Percentiles rank a stretch among this genome's conserved stretches.
Evolutionary conservation across 2,329 filamentous ascomycete species (phyloP).

Genomic region (Aspergillus chevalieri): DNA sequence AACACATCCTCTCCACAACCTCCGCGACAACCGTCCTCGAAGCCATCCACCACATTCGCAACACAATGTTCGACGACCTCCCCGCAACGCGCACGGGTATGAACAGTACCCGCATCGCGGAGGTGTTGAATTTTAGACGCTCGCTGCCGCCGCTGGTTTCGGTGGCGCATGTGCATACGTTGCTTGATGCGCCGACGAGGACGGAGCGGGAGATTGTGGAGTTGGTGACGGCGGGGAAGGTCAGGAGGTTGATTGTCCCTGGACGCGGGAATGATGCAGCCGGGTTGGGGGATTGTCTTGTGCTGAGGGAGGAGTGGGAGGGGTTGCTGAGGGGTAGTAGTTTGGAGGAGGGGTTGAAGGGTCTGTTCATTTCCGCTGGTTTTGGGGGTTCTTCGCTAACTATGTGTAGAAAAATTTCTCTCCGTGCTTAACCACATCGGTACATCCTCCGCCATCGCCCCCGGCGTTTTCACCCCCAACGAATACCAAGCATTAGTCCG

Average conservation of each 20-base stretch:
- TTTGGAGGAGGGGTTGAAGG: constrained; percentile 31
- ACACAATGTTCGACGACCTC: constrained; percentile 51
- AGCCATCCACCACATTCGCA: constrained; percentile 48
- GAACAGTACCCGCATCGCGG: constrained; percentile 55
- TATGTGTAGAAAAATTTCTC: constrained; percentile 44
- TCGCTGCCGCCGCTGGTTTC: constrained; percentile 54
- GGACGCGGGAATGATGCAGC: constrained; percentile 52
- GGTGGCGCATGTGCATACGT: constrained; percentile 55
- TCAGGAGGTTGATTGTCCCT: constrained; percentile 52
- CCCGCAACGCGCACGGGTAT: constrained; percentile 51
- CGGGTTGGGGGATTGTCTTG: constrained; percentile 54
- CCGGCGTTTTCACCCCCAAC: constrained; percentile 38
- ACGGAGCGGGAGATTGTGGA: constrained; percentile 55
- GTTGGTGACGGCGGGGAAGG: constrained; percentile 43
- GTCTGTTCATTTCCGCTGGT: constrained; percentile 13
- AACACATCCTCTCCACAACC: constrained; percentile 43
- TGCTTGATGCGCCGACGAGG: constrained; percentile 51
- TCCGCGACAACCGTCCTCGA: constrained; percentile 46
- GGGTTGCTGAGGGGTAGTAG: constrained; percentile 30
- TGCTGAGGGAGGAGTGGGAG: constrained; percentile 50
- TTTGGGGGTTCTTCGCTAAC: constrained; percentile 3
- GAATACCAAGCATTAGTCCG: constrained; percentile 47
- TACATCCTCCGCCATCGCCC: constrained; percentile 42
- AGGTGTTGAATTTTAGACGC: constrained; percentile 52
- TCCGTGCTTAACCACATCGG: constrained; percentile 42